Base-by-base conservation (phyloP, 257 asterid genomes). In the Datura wrightii region DNA sequence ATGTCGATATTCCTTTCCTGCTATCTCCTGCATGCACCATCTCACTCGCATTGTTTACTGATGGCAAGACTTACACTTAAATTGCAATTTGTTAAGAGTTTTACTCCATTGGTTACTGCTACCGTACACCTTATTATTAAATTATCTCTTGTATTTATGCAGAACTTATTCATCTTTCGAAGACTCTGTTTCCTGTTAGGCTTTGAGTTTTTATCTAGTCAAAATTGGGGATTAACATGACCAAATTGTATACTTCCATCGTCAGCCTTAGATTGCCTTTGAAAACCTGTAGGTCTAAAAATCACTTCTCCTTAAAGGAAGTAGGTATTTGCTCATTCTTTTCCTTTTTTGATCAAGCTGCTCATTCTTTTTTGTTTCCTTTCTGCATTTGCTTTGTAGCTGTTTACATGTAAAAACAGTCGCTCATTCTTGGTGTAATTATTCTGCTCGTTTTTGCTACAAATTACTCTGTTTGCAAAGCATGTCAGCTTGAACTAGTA, bases 221-320 rank as follows among this genome's bases (percentile, higher is more conserved):
- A 14, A 50, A 74, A 76, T 76, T 74, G 42, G 13, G 19, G 44
- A 76, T 76, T 76, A 50, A 50, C 80, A 74, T 19, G 80, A 72
- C 19, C 42, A 46, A 74, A 41, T 74, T 5, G 44, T 48, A 34
- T 76, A 3, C 16, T 24, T 16, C 62, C 4, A 50, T 50, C 81
- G 24, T 3, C 24, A 31, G 62, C 60, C 82, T 6, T 74, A 0
- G 42, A 6, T 50, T 50, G 15, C 24, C 31, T 8, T 11, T 52
- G 46, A 50, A 74, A 76, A 52, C 46, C 82, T 76, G 46, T 76
- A 50, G 82, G 31, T 31, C 41, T 76, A 46, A 71, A 46, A 71
- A 46, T 74, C 7, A 19, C 58, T 48, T 74, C 42, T 60, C 67
- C 67, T 60, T 14, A n/a, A 19, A 60, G 39, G 67, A 71, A 48